Evolutionary conservation across 2,329 filamentous ascomycete species (phyloP), one percentile per base, ranked within the genome.

Genomic region (Pyrenophora tritici-repentis): DNA sequence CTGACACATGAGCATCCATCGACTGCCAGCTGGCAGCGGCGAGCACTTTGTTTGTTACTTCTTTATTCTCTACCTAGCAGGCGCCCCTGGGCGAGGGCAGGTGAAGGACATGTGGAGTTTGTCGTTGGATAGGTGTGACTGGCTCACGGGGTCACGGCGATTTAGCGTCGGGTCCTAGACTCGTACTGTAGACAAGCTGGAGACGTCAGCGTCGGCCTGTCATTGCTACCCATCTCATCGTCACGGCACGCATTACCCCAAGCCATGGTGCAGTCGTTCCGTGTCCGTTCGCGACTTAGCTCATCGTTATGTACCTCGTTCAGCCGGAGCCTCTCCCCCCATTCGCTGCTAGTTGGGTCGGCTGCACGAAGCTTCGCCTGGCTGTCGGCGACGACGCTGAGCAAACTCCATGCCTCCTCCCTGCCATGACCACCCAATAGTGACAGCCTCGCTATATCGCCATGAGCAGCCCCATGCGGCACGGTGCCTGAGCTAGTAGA

Each of bases 381-480:
- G 60, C 62, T 62, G 63, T 46, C 55, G 58, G 59, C 55, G 55
- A 50, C 41, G 53, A 48, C 37, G 51, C 57, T 61, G 58, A 50
- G 57, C 51, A 61, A 53, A 37, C 56, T 59, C 58, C 58, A 65
- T 53, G 58, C 53, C 33, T 53, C 56, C 65, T 65, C 62, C 63
- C 62, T 69, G 67, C 65, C 66, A 60, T 59, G 47, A 61, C 55
- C 45, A 45, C 63, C 49, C 67, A 63, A 67, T 69, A 63, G 71
- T 69, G 70, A 64, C 58, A 54, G 58, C 55, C 56, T 61, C 60
- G 55, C 61, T 62, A 58, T 62, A 68, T 63, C 54, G 62, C 64
- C 62, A 56, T 65, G 49, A 62, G 43, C 55, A 62, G 62, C 57
- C 26, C 60, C 45, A 51, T 61, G 63, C 62, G 63, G 67, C 65